These are phyloP conservation scores for Spathaspora hagerdaliae DNA, from an alignment of 805 yeast genomes.

Conservation along the genomic window DNA sequence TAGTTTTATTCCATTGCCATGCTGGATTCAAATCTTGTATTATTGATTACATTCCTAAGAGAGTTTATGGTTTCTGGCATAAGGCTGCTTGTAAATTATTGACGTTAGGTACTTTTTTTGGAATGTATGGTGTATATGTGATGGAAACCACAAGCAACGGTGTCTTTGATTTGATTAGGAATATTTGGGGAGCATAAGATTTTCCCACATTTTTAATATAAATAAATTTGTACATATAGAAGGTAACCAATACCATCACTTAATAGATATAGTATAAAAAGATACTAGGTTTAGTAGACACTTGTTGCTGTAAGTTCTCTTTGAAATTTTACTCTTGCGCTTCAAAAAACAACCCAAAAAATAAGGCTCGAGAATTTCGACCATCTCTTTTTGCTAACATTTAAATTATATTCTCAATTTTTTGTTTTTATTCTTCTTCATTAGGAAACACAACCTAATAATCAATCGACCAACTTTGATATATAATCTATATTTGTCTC, in stretches of 20 bases:
- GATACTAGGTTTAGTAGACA: too few relatives aligned
- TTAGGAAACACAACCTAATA: too few relatives aligned
- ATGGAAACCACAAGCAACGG: conserved; percentile 82
- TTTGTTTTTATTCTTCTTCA: too few relatives aligned
- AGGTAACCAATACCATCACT: not conserved
- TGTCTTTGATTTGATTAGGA: conserved; percentile 56
- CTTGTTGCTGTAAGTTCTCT: too few relatives aligned
- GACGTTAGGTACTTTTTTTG: conserved; percentile 64
- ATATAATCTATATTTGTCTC: too few relatives aligned
- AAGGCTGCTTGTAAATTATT: conserved; percentile 63
- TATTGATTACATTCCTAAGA: conserved; percentile 83
- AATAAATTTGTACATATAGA: not conserved
- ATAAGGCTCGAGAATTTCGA: too few relatives aligned
- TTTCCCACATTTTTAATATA: not conserved
- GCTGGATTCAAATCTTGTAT: conserved; percentile 90
- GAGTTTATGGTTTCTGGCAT: conserved; percentile 81
- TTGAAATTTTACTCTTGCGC: too few relatives aligned
- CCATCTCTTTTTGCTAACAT: too few relatives aligned
- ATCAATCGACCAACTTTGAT: too few relatives aligned
- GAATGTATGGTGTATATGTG: conserved; percentile 76
- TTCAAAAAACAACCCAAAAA: too few relatives aligned
- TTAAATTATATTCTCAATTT: too few relatives aligned
- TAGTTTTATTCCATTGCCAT: conserved; percentile 72
- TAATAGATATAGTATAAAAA: not conserved
- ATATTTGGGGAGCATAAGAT: conserved; percentile 54